These are phyloP conservation scores for Globisporangium takayamanum DNA, from an alignment of 352 stramenopile species.

Conservation along the genomic window DNA sequence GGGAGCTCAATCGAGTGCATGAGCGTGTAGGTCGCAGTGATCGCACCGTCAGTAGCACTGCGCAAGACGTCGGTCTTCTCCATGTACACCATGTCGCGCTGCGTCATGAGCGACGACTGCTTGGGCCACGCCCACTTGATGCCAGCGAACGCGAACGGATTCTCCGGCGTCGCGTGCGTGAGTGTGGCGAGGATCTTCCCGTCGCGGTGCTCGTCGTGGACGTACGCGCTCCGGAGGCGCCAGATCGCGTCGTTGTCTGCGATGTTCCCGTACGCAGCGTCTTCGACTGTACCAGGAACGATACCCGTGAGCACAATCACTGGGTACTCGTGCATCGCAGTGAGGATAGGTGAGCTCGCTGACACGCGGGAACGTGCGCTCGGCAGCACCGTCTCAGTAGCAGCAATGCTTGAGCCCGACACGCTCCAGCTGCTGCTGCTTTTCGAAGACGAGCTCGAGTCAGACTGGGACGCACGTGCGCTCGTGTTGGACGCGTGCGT, in stretches of 20 bases:
- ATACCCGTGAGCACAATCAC: constrained; percentile 30
- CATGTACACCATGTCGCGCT: constrained; percentile 11
- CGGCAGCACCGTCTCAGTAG: neutral
- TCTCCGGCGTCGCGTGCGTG: constrained; percentile 18
- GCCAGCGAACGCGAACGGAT: constrained; percentile 37
- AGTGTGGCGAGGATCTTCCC: constrained; percentile 30
- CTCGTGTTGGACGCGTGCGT: too few relatives aligned
- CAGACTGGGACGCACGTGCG: too few relatives aligned
- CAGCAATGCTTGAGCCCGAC: neutral
- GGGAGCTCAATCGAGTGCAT: constrained; percentile 14
- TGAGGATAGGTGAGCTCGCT: too few relatives aligned
- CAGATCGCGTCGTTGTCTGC: constrained; percentile 32
- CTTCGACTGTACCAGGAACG: constrained; percentile 32
- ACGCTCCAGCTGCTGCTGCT: neutral
- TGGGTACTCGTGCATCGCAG: constrained; percentile 7
- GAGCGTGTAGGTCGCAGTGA: constrained; percentile 7
- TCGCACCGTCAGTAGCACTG: neutral
- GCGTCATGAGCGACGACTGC: neutral
- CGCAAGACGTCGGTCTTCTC: constrained; percentile 10
- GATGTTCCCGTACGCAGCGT: constrained; percentile 32
- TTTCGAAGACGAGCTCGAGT: too few relatives aligned
- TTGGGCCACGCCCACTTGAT: constrained; percentile 32
- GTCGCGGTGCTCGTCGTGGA: constrained; percentile 33
- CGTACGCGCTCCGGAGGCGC: constrained; percentile 30
- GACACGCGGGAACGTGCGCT: too few relatives aligned